A percentile compares a stretch with the other conserved stretches of the same genome.
These are phyloP conservation scores for Stenogyne calaminthoides DNA, from an alignment of 305 asterid species.

Conservation along the genomic window DNA sequence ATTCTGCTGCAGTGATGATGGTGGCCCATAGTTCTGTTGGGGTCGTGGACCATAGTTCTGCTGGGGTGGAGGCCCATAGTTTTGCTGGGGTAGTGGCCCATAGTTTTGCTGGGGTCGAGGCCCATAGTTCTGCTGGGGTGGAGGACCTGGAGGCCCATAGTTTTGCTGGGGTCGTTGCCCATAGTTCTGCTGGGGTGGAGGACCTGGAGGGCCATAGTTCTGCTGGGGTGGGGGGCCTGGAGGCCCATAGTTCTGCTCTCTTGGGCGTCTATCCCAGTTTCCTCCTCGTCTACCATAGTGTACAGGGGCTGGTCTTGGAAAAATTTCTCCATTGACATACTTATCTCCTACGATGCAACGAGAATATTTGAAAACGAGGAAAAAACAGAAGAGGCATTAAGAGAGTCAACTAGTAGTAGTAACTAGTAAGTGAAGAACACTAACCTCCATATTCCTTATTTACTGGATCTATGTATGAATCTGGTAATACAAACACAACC, in stretches of 20 bases:
- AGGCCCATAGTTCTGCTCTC: slow-evolving; percentile 42
- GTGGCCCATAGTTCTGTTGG: slow-evolving; percentile 36
- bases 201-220: slow-evolving; percentile 28
- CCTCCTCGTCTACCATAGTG: slow-evolving; percentile 48
- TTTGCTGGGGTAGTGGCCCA: slow-evolving; percentile 44
- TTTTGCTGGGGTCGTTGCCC: slow-evolving; percentile 43
- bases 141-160: slow-evolving; percentile 42
- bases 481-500: slow-evolving; percentile 90
- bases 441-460: slow-evolving; percentile 97
- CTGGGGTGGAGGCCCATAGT: slow-evolving; percentile 35
- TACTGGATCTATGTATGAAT: slow-evolving; percentile 88
- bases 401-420: neutral
- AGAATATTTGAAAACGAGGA: slow-evolving; percentile 2
- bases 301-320: slow-evolving; percentile 84
- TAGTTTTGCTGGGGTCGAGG: slow-evolving; percentile 46
- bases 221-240: slow-evolving; percentile 39
- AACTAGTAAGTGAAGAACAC: slow-evolving; percentile 10
- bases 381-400: neutral
- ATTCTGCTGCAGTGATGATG: slow-evolving; percentile 31
- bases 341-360: slow-evolving; percentile 71
- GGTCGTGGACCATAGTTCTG: slow-evolving; percentile 35
- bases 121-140: slow-evolving; percentile 40
- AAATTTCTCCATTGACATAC: slow-evolving; percentile 81
- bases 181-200: slow-evolving; percentile 34
- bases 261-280: slow-evolving; percentile 41